A percentile compares a stretch with the other conserved stretches of the same genome.
Conservation (phyloP, 805 yeast genomes). For the Wickerhamomyces sydowiorum region DNA sequence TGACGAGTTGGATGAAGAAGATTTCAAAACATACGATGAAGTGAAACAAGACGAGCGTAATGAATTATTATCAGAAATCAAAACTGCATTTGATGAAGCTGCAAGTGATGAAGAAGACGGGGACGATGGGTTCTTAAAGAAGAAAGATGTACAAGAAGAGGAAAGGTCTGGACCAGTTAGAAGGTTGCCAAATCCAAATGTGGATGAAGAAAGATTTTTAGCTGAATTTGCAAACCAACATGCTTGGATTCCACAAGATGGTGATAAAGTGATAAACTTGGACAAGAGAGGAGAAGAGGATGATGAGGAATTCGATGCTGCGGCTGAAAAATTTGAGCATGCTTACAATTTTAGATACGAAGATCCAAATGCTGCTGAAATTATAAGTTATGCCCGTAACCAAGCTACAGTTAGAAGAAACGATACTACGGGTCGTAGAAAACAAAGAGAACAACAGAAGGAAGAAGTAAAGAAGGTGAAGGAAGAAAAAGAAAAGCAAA, state of each 20-base stretch:
- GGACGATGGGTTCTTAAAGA: conserved; percentile 50
- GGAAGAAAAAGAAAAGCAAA: conserved; percentile 48
- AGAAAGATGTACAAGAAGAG: conserved; percentile 36
- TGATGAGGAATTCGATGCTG: conserved; percentile 86
- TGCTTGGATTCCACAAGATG: conserved; percentile 84
- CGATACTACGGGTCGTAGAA: conserved; percentile 67
- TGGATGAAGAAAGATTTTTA: conserved; percentile 64
- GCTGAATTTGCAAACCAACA: conserved; percentile 65
- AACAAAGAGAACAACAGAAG: conserved; percentile 68
- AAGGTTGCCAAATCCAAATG: conserved; percentile 58
- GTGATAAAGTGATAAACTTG: conserved; percentile 49
- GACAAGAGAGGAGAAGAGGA: conserved; percentile 43
- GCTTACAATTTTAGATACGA: conserved; percentile 95
- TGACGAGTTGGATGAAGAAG: conserved; percentile 38
- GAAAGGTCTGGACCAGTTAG: conserved; percentile 21
- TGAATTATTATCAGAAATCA: conserved; percentile 71
- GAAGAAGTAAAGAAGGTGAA: conserved; percentile 48
- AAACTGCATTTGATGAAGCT: conserved; percentile 52
- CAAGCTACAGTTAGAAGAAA: conserved; percentile 90
- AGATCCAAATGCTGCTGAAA: conserved; percentile 85
- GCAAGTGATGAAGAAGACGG: conserved; percentile 34
- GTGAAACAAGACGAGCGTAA: conserved; percentile 71
- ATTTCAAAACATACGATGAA: conserved; percentile 66
- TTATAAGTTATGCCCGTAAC: conserved; percentile 89
- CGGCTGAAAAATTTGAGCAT: conserved; percentile 84